A percentile compares a stretch with the other conserved stretches of the same genome.
phyloP scores from a whole-genome alignment of 2,329 filamentous ascomycete genomes.

The Clonostachys sp. region DNA sequence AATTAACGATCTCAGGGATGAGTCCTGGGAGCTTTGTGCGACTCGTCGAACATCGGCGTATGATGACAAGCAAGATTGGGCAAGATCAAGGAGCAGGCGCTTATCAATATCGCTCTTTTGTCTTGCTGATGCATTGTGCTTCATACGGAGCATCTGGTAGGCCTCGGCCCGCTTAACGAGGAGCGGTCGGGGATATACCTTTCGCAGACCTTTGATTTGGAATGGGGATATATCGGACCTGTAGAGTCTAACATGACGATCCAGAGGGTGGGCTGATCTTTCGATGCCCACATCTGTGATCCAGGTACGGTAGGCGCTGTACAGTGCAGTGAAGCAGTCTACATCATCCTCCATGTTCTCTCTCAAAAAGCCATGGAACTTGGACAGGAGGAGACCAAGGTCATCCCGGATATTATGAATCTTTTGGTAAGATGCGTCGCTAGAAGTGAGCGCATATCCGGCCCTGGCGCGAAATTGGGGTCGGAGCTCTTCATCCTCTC shows the following conservation, averaged over 20 bases:
- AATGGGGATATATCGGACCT: constrained; percentile 85
- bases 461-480: constrained; percentile 85
- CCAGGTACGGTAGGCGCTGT: constrained; percentile 90
- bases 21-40: constrained; percentile 87
- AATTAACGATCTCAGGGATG: constrained; percentile 85
- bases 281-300: constrained; percentile 98
- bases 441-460: constrained; percentile 68
- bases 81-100: constrained; percentile 76
- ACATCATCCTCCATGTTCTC: constrained; percentile 92
- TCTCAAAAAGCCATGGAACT: constrained; percentile 79
- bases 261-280: constrained; percentile 86
- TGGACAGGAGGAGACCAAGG: constrained; percentile 75
- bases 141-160: constrained; percentile 89
- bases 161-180: constrained; percentile 89
- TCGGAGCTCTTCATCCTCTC: constrained; percentile 76
- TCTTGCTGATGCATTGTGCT: constrained; percentile 86
- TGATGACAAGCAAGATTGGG: constrained; percentile 81
- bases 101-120: constrained; percentile 90
- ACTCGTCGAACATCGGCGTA: constrained; percentile 96
- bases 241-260: constrained; percentile 80
- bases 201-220: constrained; percentile 88
- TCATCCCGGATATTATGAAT: constrained; percentile 79
- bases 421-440: constrained; percentile 57
- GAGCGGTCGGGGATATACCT: constrained; percentile 88
- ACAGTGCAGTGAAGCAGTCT: constrained; percentile 87